Evolutionary conservation across 768 basidiomycete genomes (phyloP).

Genomic region (Paxillus rubicundulus): DNA sequence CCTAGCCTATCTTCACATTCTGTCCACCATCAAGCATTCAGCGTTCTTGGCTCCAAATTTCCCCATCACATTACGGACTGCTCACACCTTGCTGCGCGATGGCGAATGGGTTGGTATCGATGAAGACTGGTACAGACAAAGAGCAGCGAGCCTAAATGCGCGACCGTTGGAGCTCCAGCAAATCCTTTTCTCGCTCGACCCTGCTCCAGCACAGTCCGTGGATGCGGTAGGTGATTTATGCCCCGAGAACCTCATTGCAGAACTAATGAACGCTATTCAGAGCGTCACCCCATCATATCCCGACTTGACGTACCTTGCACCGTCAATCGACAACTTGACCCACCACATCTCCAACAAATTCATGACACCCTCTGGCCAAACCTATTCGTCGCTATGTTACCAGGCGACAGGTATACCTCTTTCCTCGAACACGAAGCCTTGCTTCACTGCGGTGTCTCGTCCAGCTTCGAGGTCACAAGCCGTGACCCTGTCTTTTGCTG

Average conservation of each 20-base stretch:
- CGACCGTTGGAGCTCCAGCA: constrained; percentile 70
- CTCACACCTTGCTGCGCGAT: constrained; percentile 52
- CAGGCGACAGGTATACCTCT: constrained; percentile 22
- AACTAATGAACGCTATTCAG: constrained; percentile 20
- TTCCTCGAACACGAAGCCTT: constrained; percentile 22
- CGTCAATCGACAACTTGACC: constrained; percentile 48
- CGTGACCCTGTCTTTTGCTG: constrained; percentile 51
- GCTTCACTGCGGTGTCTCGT: constrained; percentile 40
- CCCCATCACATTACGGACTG: constrained; percentile 48
- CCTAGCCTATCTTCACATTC: constrained; percentile 91
- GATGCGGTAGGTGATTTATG: constrained; percentile 31
- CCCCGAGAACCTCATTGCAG: not conserved
- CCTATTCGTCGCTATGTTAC: constrained; percentile 56
- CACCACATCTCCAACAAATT: constrained; percentile 44
- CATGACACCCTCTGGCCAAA: constrained; percentile 40
- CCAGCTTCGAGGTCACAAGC: constrained; percentile 37
- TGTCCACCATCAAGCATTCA: constrained; percentile 87
- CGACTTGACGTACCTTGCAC: constrained; percentile 41
- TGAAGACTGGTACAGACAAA: constrained; percentile 49
- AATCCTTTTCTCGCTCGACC: constrained; percentile 57
- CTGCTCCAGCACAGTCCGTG: constrained; percentile 29
- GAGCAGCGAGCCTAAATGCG: constrained; percentile 26
- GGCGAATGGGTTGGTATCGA: constrained; percentile 63
- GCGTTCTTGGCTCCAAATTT: constrained; percentile 65
- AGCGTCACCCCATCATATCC: constrained; percentile 30